Conservation (phyloP, 1,139 yeast genomes). For the Saccharomycopsis hybrid region DNA sequence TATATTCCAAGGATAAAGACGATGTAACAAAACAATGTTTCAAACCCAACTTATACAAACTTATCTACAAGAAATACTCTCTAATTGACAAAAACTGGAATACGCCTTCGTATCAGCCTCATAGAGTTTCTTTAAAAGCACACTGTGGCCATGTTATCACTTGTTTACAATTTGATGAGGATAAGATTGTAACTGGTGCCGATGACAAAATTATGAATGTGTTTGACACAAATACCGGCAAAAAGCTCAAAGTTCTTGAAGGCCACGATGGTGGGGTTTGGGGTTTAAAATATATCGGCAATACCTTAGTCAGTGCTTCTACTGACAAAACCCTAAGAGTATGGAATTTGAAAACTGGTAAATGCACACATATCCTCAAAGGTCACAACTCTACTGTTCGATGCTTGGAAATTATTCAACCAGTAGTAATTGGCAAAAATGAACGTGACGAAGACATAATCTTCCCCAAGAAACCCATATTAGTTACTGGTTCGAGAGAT, state of each 20-base stretch:
- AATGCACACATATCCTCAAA: constrained; percentile 76
- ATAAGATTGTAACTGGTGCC: constrained; percentile 86
- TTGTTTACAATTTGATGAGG: constrained; percentile 88
- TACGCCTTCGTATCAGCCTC: constrained; percentile 65
- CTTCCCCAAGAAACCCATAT: constrained; percentile 55
- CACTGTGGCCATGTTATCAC: constrained; percentile 84
- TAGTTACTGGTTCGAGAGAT: constrained; percentile 90
- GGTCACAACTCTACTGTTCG: constrained; percentile 94
- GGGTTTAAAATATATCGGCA: constrained; percentile 89
- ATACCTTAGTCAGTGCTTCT: constrained; percentile 81
- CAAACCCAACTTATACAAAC: constrained; percentile 36
- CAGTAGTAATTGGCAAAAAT: constrained; percentile 53
- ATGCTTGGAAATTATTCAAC: constrained; percentile 78
- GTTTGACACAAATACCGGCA: constrained; percentile 72
- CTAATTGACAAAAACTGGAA: constrained; percentile 77
- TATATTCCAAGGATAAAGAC: constrained; percentile 17
- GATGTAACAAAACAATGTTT: constrained; percentile 16
- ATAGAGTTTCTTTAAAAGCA: constrained; percentile 62
- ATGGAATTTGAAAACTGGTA: constrained; percentile 75
- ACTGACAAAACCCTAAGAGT: constrained; percentile 88
- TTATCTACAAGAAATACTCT: constrained; percentile 59
- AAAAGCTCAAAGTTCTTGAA: constrained; percentile 54
- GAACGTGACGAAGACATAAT: constrained; percentile 58
- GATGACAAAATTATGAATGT: constrained; percentile 81
- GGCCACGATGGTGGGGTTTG: constrained; percentile 99